Evolutionary conservation across 345 rosid genomes (phyloP).

Genomic region (Gynandropsis gynandra): DNA sequence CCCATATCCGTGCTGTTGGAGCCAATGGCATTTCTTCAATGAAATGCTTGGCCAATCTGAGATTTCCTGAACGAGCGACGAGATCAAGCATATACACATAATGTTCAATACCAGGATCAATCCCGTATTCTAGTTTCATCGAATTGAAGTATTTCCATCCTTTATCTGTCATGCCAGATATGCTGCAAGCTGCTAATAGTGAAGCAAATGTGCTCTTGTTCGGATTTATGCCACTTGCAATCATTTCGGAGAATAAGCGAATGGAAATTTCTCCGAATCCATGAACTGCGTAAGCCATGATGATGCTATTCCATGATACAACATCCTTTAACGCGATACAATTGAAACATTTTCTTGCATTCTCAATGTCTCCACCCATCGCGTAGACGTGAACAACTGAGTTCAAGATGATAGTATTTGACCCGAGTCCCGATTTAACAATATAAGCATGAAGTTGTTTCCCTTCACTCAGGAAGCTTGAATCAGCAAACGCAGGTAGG

Average conservation of each 20-base stretch:
- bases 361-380: slow-evolving; percentile 58
- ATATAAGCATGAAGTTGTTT: slow-evolving; percentile 51
- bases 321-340: slow-evolving; percentile 38
- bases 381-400: slow-evolving; percentile 59
- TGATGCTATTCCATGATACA: slow-evolving; percentile 70
- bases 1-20: slow-evolving; percentile 71
- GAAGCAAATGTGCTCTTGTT: slow-evolving; percentile 64
- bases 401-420: slow-evolving; percentile 47
- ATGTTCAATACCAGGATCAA: slow-evolving; percentile 71
- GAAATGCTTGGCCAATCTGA: slow-evolving; percentile 42
- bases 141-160: slow-evolving; percentile 59
- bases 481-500: slow-evolving; percentile 64
- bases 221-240: slow-evolving; percentile 39
- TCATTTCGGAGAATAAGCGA: slow-evolving; percentile 47
- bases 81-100: slow-evolving; percentile 73
- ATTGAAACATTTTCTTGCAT: slow-evolving; percentile 52
- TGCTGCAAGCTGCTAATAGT: slow-evolving; percentile 58
- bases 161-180: slow-evolving; percentile 58
- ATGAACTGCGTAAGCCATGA: slow-evolving; percentile 67
- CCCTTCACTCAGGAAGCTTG: slow-evolving; percentile 40
- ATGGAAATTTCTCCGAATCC: slow-evolving; percentile 47
- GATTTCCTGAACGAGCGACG: slow-evolving; percentile 53
- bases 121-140: slow-evolving; percentile 52
- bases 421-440: slow-evolving; percentile 29
- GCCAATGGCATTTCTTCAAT: slow-evolving; percentile 50